Evolutionary conservation across 2,329 filamentous ascomycete species (phyloP), one percentile per base, ranked within the genome.

Genomic region (Tolypocladium album): DNA sequence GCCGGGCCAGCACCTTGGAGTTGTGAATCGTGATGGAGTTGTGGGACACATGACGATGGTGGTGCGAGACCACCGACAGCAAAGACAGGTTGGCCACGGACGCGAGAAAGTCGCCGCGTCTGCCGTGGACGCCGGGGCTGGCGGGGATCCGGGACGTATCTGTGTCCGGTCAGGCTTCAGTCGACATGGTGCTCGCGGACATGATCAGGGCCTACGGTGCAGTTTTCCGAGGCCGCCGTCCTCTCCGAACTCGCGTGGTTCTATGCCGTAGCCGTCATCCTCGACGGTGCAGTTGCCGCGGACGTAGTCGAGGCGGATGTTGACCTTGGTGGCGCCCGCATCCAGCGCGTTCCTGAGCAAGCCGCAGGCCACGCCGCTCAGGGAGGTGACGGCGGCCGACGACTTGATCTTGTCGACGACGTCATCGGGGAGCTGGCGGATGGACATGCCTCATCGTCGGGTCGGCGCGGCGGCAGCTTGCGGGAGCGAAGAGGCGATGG

Each of bases 271-370:
- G 1, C 94, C 94, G 73, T 97, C 82, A 70, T 99, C 94, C 68
- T 96, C 89, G 6, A 97, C 82, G 0, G 81, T 79, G 72, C 92
- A 96, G 65, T 82, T 85, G 6, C 92, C 93, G 31, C 87, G 85
- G 58, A 75, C 72, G 69, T 90, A 91, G 73, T 97, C 89, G 27
- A 96, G 77, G 1, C 80, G 82, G 59, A 96, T 78, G 58, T 83
- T 83, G 63, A 97, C 75, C 59, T 81, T 88, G 40, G 78, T 81
- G 20, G 92, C 87, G 55, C 77, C 76, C 4, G 92, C 90, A 76
- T 99, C 94, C 15, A 99, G 79, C 0, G 91, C 85, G 71, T 99
- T 99, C 70, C 88, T 85, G 34, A 95, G 67, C 12, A 97, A 80
- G 55, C 88, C 89, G 59, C 85, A 77, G 17, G 90, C 77, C 5